Evolutionary conservation across 176 grass and related monocot species (phyloP), one percentile per base, ranked within the genome.

Genomic region (Oropetium thomaeum): DNA sequence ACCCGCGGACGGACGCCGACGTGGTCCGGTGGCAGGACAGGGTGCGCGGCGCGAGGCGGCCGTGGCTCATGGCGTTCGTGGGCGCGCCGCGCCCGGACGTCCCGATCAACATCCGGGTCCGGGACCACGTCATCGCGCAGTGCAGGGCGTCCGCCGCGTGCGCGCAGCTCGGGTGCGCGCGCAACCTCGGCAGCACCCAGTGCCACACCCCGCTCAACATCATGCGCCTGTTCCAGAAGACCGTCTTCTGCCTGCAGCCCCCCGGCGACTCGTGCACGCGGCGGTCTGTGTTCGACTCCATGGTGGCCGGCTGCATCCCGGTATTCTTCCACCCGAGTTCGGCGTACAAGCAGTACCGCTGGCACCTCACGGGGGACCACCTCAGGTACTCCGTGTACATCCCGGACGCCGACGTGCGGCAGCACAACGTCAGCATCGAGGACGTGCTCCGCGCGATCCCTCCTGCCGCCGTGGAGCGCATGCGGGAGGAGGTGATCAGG

Each of bases 61-160:
- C 11, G 26, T 90, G 74, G 74, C 78, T 93, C 37, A 85, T 90
- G 81, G 70, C 87, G 9, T 93, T 93, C 79, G 84, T 88, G 0
- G 91, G 91, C 58, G 86, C 87, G 64, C 87, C 90, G 25, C 80
- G 86, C 22, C 84, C 80, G 27, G 90, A 87, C 49, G 71, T 71
- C 0, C 81, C 61, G 3, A 35, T 13, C 7, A 74, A 61, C 79
- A 87, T 89, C 43, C 85, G 84, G 22, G 58, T 89, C 30, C 85
- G 87, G 48, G 73, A 79, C 3, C 75, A 76, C 60, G 61, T 93
- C 55, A 93, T 93, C 40, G 69, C 72, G 15, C 87, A 90, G 34
- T 93, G 91, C 68, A 67, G 17, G 43, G 73, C 79, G 28, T 61
- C 87, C 1, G 19, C 35, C 27, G 70, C 29, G 15, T 87, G 91